phyloP scores from a whole-genome alignment of 768 basidiomycete species.

The Mycena floridula region DNA sequence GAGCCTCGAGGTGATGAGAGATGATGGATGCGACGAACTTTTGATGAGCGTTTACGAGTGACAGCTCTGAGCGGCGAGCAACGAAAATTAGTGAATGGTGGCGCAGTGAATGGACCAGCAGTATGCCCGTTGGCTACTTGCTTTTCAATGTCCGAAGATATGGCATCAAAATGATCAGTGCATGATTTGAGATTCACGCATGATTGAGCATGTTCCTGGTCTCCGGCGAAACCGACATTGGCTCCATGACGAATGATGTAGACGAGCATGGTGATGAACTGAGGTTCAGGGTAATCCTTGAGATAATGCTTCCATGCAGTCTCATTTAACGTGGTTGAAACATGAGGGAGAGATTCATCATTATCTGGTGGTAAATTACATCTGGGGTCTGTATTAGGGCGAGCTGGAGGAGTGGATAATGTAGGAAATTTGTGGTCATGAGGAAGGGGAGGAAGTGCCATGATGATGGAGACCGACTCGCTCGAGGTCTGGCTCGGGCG shows the following conservation, averaged over 20 bases:
- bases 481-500: neutral
- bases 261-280: neutral
- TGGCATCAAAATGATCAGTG: constrained; percentile 3
- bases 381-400: neutral
- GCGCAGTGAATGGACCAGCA: constrained; percentile 11
- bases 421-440: neutral
- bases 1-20: constrained; percentile 12
- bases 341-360: neutral
- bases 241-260: neutral
- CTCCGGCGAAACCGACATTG: neutral
- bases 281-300: neutral
- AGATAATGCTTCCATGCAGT: neutral
- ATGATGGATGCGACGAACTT: constrained; percentile 13
- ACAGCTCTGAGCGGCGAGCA: constrained; percentile 14
- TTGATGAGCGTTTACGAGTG: constrained; percentile 11
- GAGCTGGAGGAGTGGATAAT: neutral
- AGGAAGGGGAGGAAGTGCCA: neutral
- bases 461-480: neutral
- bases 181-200: constrained; percentile 14
- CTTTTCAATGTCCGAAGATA: constrained; percentile 7
- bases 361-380: neutral
- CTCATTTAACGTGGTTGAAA: neutral
- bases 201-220: no score
- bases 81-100: constrained; percentile 13
- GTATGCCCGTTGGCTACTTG: constrained; percentile 9